phyloP scores from a whole-genome alignment of 2,329 filamentous ascomycete species.

The Xylaria sp. region DNA sequence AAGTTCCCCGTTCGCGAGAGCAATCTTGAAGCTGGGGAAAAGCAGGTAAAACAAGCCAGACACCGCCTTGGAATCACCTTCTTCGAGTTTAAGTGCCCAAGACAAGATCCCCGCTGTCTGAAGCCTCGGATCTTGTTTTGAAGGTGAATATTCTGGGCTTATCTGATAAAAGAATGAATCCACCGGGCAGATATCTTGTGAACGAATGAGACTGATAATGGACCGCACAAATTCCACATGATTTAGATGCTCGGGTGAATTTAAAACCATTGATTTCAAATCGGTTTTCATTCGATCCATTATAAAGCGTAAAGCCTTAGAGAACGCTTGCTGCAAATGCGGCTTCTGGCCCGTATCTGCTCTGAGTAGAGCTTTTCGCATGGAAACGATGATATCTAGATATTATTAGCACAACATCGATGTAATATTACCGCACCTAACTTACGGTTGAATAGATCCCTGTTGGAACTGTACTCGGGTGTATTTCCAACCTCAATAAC shows the following conservation, averaged over 20 bases:
- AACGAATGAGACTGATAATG: conserved; percentile 64
- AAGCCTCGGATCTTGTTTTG: conserved; percentile 64
- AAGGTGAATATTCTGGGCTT: conserved; percentile 65
- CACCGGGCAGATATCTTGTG: conserved; percentile 64
- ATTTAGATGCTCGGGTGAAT: conserved; percentile 53
- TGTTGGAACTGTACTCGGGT: conserved; percentile 61
- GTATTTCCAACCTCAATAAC: conserved; percentile 50
- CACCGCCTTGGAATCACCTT: conserved; percentile 59
- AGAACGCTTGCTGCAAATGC: conserved; percentile 54
- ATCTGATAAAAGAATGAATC: conserved; percentile 67
- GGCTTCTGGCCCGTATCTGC: conserved; percentile 51
- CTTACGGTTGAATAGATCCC: conserved; percentile 60
- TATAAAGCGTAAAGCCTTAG: conserved; percentile 55
- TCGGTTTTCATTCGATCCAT: conserved; percentile 67
- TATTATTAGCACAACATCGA: conserved; percentile 18
- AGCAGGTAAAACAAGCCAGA: conserved; percentile 66
- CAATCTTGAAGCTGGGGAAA: conserved; percentile 66
- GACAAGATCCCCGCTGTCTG: conserved; percentile 65
- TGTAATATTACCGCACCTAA: neutral
- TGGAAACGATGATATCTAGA: conserved; percentile 55
- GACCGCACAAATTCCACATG: conserved; percentile 64
- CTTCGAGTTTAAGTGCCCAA: conserved; percentile 64
- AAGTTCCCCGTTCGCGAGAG: conserved; percentile 61
- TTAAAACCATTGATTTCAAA: conserved; percentile 52
- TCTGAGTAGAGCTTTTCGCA: conserved; percentile 60